These are phyloP conservation scores for Candida easanensis DNA, from an alignment of 805 yeast genomes.

Conservation along the genomic window DNA sequence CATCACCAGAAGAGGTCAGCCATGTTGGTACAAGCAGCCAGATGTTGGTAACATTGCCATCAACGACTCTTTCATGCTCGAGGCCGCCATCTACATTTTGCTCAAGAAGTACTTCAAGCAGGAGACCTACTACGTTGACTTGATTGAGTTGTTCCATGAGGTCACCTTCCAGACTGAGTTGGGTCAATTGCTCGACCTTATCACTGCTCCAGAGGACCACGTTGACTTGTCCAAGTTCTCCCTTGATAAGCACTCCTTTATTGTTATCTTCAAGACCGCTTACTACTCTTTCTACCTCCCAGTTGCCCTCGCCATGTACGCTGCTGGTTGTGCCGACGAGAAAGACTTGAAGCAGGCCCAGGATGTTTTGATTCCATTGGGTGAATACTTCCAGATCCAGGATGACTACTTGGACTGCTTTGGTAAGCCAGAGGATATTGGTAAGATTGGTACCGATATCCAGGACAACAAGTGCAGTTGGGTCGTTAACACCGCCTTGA, in stretches of 20 bases:
- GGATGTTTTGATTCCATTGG: constrained; percentile 87
- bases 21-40: constrained; percentile 89
- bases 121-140: constrained; percentile 82
- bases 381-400: constrained; percentile 98
- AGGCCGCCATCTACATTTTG: constrained; percentile 86
- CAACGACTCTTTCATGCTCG: constrained; percentile 95
- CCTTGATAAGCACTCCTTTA: constrained; percentile 86
- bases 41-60: constrained; percentile 92
- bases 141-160: constrained; percentile 93
- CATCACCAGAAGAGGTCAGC: constrained; percentile 96
- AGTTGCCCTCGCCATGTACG: constrained; percentile 93
- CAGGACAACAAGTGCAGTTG: constrained; percentile 98
- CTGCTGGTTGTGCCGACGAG: constrained; percentile 73
- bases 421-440: constrained; percentile 96
- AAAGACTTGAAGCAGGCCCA: constrained; percentile 83
- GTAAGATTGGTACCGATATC: constrained; percentile 98
- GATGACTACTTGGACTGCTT: constrained; percentile 96
- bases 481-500: constrained; percentile 91
- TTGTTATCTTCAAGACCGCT: constrained; percentile 95
- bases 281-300: constrained; percentile 96
- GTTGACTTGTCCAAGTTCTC: constrained; percentile 89
- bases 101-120: constrained; percentile 84
- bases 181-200: constrained; percentile 92
- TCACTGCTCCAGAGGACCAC: constrained; percentile 95
- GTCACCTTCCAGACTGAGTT: constrained; percentile 96